These are phyloP conservation scores for Candida golubevii DNA, from an alignment of 805 yeast species.

Conservation along the genomic window DNA sequence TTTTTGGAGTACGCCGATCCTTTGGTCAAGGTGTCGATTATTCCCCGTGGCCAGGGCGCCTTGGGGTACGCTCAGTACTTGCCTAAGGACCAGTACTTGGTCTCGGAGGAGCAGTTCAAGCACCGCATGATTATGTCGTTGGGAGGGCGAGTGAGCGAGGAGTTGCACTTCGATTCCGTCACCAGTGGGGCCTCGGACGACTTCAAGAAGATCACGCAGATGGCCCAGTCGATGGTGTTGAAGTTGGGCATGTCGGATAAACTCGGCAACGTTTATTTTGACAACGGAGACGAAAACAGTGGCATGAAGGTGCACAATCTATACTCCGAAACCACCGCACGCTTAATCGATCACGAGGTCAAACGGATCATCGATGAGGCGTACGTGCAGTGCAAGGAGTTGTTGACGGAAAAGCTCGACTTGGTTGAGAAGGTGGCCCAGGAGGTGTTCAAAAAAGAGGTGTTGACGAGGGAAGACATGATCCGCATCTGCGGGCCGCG, in stretches of 20 bases:
- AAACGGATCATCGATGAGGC: conserved; percentile 73
- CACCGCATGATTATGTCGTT: conserved; percentile 96
- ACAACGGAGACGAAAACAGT: conserved; percentile 54
- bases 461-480: conserved; percentile 79
- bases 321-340: conserved; percentile 83
- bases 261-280: conserved; percentile 80
- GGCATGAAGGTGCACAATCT: conserved; percentile 65
- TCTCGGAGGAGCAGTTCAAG: conserved; percentile 69
- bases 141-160: conserved; percentile 97
- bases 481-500: conserved; percentile 70
- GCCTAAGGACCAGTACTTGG: conserved; percentile 85
- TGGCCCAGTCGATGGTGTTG: conserved; percentile 92
- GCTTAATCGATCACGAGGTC: conserved; percentile 77
- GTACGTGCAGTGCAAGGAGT: conserved; percentile 62
- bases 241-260: conserved; percentile 86
- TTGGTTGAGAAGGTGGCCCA: conserved; percentile 71
- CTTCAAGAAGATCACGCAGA: conserved; percentile 89
- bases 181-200: conserved; percentile 97
- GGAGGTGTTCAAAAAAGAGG: conserved; percentile 66
- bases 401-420: conserved; percentile 55
- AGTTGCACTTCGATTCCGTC: conserved; percentile 83
- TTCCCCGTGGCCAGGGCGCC: conserved; percentile 96
- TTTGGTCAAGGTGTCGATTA: conserved; percentile 87
- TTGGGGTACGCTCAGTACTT: conserved; percentile 96
- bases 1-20: conserved; percentile 88